Evolutionary conservation across 306 rosid species (phyloP), one percentile per base, ranked within the genome.

Genomic region (Cucurbita pepo): DNA sequence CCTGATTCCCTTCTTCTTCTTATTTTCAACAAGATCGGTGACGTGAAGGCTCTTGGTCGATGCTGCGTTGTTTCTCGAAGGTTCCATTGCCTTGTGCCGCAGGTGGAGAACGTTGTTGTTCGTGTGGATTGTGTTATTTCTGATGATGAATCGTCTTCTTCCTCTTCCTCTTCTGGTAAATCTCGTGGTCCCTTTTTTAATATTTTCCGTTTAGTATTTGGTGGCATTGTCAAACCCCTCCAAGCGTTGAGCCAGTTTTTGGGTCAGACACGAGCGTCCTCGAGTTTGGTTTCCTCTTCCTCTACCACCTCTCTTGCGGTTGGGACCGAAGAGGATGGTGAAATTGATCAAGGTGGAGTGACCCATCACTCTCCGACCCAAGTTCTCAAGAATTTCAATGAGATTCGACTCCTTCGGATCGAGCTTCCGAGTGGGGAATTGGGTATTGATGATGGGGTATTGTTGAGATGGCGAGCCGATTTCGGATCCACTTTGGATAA

Each of bases 361-460:
- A 91, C 99, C 36, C 99, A 95, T 77, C 99, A 95, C 81, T 95
- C 99, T 1, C 99, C 99, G 0, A 95, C 97, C 0, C 99, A 95
- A 75, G 99, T 95, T 14, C 77, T 95, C 51, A 91, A 88, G 77
- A 95, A 91, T 66, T 95, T 95, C 82, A 89, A 88, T 59, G 99
- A 95, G 90, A 84, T 95, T 89, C 89, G 89, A 4, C 50, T 88
- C 77, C 96, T 95, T 37, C 87, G 97, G 81, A 91, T 95, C 89
- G 99, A 95, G 87, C 95, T 95, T 37, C 99, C 99, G 1, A 83
- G 86, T 51, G 99, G 99, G 6, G 99, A 95, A 72, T 81, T 95
- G 76, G 97, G 96, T 21, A 91, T 95, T 8, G 99, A 95, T 5
- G 99, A 91, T 40, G 99, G 97, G n/a, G 92, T 95, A 13, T 56